Evolutionary conservation across 164 flowering plant genomes (phyloP), one percentile per base, ranked within the genome.

Genomic region (Annona squamosa): DNA sequence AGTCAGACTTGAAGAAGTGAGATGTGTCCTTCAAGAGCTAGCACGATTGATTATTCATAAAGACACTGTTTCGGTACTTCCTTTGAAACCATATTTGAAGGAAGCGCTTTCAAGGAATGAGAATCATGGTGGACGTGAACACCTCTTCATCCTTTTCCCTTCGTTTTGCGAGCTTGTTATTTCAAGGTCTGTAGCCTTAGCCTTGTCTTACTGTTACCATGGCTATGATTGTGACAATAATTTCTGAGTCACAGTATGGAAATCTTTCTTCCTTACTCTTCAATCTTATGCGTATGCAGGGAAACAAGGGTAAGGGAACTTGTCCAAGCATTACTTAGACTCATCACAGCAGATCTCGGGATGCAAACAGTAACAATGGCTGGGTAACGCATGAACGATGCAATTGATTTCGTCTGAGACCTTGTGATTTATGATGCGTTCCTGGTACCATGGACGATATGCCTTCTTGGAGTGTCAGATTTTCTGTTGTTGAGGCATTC

Each of bases 141-240:
- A 96, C 80, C 88, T 96, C 46, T 82, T 92, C 69, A 84, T 85
- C 68, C 85, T 96, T 6, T 89, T 85, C 69, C 94, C 97, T 62
- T 80, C 97, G 68, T 81, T 96, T 3, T 92, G 95, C 72, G 97
- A 93, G 80, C 94, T 96, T 67, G 91, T 96, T 65, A 67, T 84
- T 72, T 87, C 97, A 77, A 93, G 99, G 99, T 93, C 17, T 41
- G 46, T 66, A 12, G 46, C 44, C 42, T 37, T 3, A 16, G 43
- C 42, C 68, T 10, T 42, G 46, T 26, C 37, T 26, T 26, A 10
- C 13, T 12, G 10, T 52, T 52, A 52, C 13, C 59, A 52, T 16
- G 2, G 59, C 59, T 9, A 6, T 9, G 13, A 10, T 16, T 52
- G 59, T 52, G 59, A 63, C 37, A 63, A 4, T 63, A n/a, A 19